Evolutionary conservation across 129 eudicot species (phyloP), one percentile per base, ranked within the genome.

Genomic region (Lactuca saligna): DNA sequence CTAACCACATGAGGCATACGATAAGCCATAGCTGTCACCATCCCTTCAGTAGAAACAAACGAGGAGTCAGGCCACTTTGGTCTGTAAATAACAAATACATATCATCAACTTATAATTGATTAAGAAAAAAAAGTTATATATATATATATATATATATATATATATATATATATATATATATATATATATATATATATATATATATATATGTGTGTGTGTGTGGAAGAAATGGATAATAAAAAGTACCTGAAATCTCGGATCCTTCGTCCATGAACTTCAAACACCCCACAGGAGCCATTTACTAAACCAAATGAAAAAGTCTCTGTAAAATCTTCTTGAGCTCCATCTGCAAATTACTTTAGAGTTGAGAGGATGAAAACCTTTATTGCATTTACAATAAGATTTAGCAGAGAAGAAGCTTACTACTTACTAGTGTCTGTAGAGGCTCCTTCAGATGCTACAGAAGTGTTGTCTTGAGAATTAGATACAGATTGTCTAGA

Each of bases 51-150:
- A 79, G 93, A 58, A 66, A 87, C 86, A 71, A 93, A 89, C 15
- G 99, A 85, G 34, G 95, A 73, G 39, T 96, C 80, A 56, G 99
- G 99, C 99, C 99, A 93, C 77, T 93, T 93, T 16, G 99, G 99
- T 85, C 99, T 93, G 92, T 50, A 73, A 68, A 25, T 16, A 68
- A 62, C 37, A 54, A 41, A 82, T 54, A 61, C 14, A 17, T 60
- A 48, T 42, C 53, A 75, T 39, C 54, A 61, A 51, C 53, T 15
- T 48, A 31, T 29, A 66, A 57, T 39, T 7, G 44, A 25, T 25
- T 25, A 25, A 25, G 29, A 25, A 25, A 25, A 25, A 20, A 25
- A 25, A 0, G 29, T 1, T 25, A 25, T 25, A 25, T 25, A 25
- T 25, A 25, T 25, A 25, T 20, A 20, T 20, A 20, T 20, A 20